Evolutionary conservation across 2,329 filamentous ascomycete species (phyloP), one percentile per base, ranked within the genome.

Genomic region (Anthostomella pinea): DNA sequence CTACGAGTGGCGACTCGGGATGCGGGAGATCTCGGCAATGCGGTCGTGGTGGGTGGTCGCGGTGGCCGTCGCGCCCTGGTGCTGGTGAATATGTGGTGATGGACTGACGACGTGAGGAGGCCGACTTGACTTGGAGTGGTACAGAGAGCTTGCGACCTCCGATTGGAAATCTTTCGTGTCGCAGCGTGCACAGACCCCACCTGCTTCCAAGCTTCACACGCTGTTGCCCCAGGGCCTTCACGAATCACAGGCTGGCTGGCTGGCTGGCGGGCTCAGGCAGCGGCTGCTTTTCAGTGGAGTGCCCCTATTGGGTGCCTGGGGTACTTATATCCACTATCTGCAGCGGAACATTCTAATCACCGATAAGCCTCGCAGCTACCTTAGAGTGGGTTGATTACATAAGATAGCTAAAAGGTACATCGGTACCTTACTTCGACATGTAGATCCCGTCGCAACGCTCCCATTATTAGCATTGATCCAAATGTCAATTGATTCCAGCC

Each of bases 81-180:
- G 24, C 11, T 26, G 24, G 15, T 26, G 24, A 14, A 10, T 10
- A 14, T 6, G n/a, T 26, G 11, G 6, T 13, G 11, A 11, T 26
- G 24, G 6, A n/a, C 11, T 14, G n/a, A 8, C 11, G n/a, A 26
- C 24, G n/a, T 26, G 24, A 26, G n/a, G n/a, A n/a, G 35, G 18
- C 17, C 8, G 26, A 46, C 39, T 42, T 32, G 49, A 45, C 34
- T 44, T 33, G 35, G 32, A 41, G 43, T 32, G 20, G 22, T 24
- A 21, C 26, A 13, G 7, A 15, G 28, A 45, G 33, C 21, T 22
- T 34, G 41, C 45, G 41, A 51, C 35, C 35, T 43, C 43, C 41
- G 28, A 52, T 43, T 49, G 45, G 49, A 52, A 52, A 52, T 47
- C 48, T 52, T 50, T 50, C 38, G 41, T 45, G 46, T 49, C 17